Percentiles rank a stretch among this genome's conserved stretches.
phyloP scores from a whole-genome alignment of 73 alveolate genomes.

The Durusdinium trenchii region DNA sequence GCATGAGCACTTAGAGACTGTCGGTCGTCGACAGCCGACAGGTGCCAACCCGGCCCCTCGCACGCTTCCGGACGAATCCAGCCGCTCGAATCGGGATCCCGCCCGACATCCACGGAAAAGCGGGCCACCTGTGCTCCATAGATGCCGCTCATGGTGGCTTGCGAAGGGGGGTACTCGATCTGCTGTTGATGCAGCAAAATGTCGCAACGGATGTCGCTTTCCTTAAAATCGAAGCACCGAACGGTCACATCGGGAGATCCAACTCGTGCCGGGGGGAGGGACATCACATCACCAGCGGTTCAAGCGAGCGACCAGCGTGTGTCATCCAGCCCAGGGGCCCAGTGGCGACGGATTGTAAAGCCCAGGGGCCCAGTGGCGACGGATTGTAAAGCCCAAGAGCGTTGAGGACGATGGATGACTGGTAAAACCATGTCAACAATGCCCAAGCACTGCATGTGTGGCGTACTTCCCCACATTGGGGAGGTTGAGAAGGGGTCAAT shows the following conservation, averaged over 20 bases:
- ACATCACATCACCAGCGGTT: no score
- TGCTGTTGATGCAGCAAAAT: not conserved
- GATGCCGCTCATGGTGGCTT: not conserved
- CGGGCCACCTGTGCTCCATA: not conserved
- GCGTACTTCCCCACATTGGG: no score
- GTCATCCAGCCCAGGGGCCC: no score
- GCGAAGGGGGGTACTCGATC: not conserved
- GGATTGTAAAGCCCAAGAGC: not conserved
- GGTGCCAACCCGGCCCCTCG: not conserved
- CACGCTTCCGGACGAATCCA: not conserved
- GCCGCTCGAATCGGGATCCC: not conserved
- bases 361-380: not conserved
- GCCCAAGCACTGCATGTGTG: no score
- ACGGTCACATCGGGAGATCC: no score
- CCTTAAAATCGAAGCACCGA: no score
- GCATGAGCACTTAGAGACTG: not conserved
- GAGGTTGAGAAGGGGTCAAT: no score
- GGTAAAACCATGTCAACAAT: no score
- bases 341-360: not conserved
- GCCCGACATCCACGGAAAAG: not conserved
- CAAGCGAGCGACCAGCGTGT: no score
- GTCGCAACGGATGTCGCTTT: constrained; percentile 8
- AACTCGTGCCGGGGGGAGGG: no score
- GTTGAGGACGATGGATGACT: no score
- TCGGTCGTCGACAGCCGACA: not conserved